These are phyloP conservation scores for Exserohilum turcica DNA, from an alignment of 2,329 filamentous ascomycete genomes.

Conservation along the genomic window DNA sequence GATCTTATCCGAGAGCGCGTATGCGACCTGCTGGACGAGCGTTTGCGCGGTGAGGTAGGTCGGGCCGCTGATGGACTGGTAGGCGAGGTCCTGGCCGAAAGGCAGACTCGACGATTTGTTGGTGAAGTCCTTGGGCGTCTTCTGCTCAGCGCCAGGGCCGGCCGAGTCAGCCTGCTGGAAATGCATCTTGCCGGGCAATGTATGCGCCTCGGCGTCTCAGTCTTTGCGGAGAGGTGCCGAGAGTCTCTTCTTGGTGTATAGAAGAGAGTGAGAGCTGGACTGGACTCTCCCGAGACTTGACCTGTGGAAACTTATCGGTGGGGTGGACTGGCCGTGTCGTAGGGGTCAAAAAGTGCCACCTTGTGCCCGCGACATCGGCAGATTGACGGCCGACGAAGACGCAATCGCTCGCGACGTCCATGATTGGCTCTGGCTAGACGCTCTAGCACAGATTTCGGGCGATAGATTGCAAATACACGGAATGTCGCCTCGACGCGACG, in stretches of 20 bases:
- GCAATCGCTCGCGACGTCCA: constrained; percentile 22
- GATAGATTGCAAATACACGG: constrained; percentile 33
- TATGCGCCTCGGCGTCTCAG: constrained; percentile 17
- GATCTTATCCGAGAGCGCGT: constrained; percentile 93
- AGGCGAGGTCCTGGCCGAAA: constrained; percentile 58
- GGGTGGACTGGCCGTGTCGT: constrained; percentile 16
- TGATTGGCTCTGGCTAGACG: constrained; percentile 37
- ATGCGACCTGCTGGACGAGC: constrained; percentile 94
- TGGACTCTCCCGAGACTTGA: constrained; percentile 21
- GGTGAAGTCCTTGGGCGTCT: constrained; percentile 41
- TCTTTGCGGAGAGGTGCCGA: constrained; percentile 3
- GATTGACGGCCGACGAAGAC: constrained; percentile 34
- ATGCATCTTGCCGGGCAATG: constrained; percentile 39
- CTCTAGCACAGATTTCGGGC: constrained; percentile 25
- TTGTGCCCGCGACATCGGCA: constrained; percentile 37
- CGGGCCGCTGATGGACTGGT: constrained; percentile 74
- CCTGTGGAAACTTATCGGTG: constrained; percentile 17
- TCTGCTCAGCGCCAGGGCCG: constrained; percentile 43
- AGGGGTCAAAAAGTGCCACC: constrained; percentile 23
- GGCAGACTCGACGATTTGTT: constrained; percentile 57
- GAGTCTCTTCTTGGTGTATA: constrained; percentile 13
- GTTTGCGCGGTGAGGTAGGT: constrained; percentile 93
- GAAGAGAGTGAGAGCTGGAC: constrained; percentile 16
- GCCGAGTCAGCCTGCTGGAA: constrained; percentile 46
- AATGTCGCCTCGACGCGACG: constrained; percentile 32